Evolutionary conservation across 2,329 filamentous ascomycete genomes (phyloP).

Genomic region (Alternaria ethzedia): DNA sequence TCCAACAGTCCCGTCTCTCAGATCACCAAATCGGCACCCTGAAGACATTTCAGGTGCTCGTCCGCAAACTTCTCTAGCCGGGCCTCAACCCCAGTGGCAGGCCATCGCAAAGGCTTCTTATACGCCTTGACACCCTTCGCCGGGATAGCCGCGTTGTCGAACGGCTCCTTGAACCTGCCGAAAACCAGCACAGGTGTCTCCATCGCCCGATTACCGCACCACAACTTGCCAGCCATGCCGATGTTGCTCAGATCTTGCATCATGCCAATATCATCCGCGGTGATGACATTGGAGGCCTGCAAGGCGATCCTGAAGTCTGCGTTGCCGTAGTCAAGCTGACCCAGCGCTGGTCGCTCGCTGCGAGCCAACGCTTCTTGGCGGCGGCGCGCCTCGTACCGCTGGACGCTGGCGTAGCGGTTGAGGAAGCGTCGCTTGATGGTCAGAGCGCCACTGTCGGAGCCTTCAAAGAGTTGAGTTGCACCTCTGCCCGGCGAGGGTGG

Average conservation of each 20-base stretch:
- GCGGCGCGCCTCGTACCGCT: conserved; percentile 14
- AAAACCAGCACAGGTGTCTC: conserved; percentile 7
- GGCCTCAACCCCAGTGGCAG: not conserved
- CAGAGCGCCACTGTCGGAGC: not conserved
- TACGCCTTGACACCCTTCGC: not conserved
- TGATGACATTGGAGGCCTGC: conserved; percentile 3
- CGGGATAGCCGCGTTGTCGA: conserved; percentile 1
- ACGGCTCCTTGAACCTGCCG: conserved; percentile 11
- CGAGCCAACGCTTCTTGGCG: not conserved
- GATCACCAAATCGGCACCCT: not conserved
- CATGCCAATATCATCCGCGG: conserved; percentile 11
- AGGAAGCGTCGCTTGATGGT: conserved; percentile 11
- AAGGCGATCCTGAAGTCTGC: conserved; percentile 14
- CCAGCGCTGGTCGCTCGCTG: not conserved
- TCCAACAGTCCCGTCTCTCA: not conserved
- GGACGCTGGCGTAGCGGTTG: conserved; percentile 16
- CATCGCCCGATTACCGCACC: not conserved
- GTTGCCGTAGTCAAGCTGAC: conserved; percentile 22
- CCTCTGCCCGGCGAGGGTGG: not conserved
- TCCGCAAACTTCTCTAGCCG: not conserved
- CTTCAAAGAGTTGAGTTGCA: not conserved
- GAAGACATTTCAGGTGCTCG: not conserved
- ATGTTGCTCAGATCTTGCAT: conserved; percentile 5
- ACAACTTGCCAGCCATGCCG: not conserved
- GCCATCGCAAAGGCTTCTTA: not conserved